Conservation (phyloP, 306 rosid genomes). For the Calophaca sinica region DNA sequence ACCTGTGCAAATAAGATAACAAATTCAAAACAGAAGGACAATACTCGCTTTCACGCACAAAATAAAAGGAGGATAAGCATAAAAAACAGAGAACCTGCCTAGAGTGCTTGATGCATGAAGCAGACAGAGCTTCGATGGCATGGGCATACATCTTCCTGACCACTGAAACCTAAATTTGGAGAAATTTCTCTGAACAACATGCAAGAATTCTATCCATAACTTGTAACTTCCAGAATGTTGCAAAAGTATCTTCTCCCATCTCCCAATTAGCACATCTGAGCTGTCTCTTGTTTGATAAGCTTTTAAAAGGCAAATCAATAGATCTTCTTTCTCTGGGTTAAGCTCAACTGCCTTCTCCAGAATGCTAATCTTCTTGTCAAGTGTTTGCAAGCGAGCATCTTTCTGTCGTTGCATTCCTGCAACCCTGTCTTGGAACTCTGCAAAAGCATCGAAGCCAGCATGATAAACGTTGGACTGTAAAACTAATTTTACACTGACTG, state of each 20-base stretch:
- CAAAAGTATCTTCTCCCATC: slow-evolving; percentile 89
- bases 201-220: slow-evolving; percentile 88
- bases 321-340: slow-evolving; percentile 82
- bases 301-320: slow-evolving; percentile 82
- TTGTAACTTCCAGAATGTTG: slow-evolving; percentile 69
- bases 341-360: slow-evolving; percentile 91
- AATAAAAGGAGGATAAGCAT: slow-evolving; percentile 36
- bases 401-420: slow-evolving; percentile 88
- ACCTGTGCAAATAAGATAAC: slow-evolving; percentile 18
- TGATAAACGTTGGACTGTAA: not conserved
- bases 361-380: slow-evolving; percentile 95
- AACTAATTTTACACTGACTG: too few relatives aligned
- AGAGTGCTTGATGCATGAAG: slow-evolving; percentile 80
- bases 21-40: slow-evolving; percentile 39
- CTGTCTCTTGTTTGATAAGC: slow-evolving; percentile 81
- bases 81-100: slow-evolving; percentile 92
- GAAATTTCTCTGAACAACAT: slow-evolving; percentile 79
- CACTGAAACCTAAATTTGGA: slow-evolving; percentile 88
- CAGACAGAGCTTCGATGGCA: slow-evolving; percentile 89
- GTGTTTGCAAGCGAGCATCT: slow-evolving; percentile 95
- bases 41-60: not conserved
- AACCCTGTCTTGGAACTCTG: slow-evolving; percentile 89
- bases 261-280: slow-evolving; percentile 73
- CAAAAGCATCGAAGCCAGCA: slow-evolving; percentile 49
- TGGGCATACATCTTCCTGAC: slow-evolving; percentile 82